A percentile compares a stretch with the other conserved stretches of the same genome.
These are phyloP conservation scores for Zalaria sp. DNA, from an alignment of 2,329 filamentous ascomycete species.

Conservation along the genomic window DNA sequence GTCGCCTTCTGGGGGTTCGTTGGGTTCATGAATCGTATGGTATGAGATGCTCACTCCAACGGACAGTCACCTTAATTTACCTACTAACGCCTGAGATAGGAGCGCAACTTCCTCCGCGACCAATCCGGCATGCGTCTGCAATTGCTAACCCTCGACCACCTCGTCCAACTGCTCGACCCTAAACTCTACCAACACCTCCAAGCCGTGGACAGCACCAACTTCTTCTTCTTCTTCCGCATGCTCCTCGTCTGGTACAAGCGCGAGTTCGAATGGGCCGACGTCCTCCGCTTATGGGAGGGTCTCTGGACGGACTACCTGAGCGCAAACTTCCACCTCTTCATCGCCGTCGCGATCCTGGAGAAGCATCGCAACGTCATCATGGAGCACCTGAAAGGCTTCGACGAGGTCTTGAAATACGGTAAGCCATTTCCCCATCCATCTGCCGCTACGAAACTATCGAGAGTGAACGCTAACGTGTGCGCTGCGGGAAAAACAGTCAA, in stretches of 20 bases:
- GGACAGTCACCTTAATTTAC: too few relatives aligned
- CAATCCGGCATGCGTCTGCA: conserved; percentile 94
- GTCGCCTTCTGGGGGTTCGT: conserved; percentile 95
- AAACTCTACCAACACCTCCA: conserved; percentile 84
- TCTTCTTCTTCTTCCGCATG: conserved; percentile 99
- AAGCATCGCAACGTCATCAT: conserved; percentile 85
- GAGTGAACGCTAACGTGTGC: background rate
- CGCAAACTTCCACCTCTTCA: conserved; percentile 85
- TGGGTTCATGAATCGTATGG: conserved; percentile 92
- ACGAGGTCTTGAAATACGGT: conserved; percentile 95
- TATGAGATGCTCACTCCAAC: conserved; percentile 14
- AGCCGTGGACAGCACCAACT: conserved; percentile 88
- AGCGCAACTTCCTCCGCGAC: conserved; percentile 88
- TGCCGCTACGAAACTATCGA: background rate
- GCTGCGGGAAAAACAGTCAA: conserved; percentile 51
- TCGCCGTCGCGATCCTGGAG: conserved; percentile 86
- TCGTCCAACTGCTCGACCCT: conserved; percentile 94
- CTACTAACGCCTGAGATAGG: conserved; percentile 26
- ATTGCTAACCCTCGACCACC: conserved; percentile 78
- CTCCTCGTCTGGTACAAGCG: conserved; percentile 97
- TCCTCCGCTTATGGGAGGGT: conserved; percentile 78
- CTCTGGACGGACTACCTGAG: conserved; percentile 88
- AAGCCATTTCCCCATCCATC: conserved; percentile 19
- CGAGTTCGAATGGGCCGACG: conserved; percentile 81
- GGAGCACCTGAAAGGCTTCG: conserved; percentile 84